phyloP scores from a whole-genome alignment of 805 yeast species.

The Komagataella mondaviorum region DNA sequence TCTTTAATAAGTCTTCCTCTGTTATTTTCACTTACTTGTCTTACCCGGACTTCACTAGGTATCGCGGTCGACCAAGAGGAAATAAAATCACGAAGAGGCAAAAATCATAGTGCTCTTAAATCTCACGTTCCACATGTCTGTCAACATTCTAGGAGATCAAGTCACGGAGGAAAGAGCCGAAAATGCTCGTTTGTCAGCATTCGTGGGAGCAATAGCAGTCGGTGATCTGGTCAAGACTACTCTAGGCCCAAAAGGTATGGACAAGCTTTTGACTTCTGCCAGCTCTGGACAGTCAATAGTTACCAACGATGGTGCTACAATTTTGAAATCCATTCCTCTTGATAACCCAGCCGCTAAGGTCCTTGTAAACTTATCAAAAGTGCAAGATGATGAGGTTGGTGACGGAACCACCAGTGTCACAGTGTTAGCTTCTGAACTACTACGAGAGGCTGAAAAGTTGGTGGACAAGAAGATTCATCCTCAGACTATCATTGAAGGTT shows the following conservation, averaged over 20 bases:
- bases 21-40: neutral
- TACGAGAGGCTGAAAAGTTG: conserved; percentile 88
- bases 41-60: neutral
- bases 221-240: conserved; percentile 94
- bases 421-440: conserved; percentile 76
- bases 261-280: conserved; percentile 81
- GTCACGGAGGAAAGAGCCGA: conserved; percentile 97
- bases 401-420: conserved; percentile 98
- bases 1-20: neutral
- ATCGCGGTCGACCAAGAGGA: neutral
- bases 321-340: conserved; percentile 82
- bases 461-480: conserved; percentile 94
- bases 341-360: conserved; percentile 97
- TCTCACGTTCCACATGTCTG: conserved; percentile 36
- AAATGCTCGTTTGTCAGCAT: conserved; percentile 93
- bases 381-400: conserved; percentile 97
- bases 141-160: conserved; percentile 92
- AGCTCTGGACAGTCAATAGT: conserved; percentile 67
- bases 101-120: neutral
- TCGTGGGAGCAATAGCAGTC: conserved; percentile 98
- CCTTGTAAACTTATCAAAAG: conserved; percentile 85
- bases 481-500: conserved; percentile 94
- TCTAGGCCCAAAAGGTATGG: conserved; percentile 98
- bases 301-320: conserved; percentile 98
- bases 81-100: neutral